Percentiles rank a stretch among this genome's conserved stretches.
These are phyloP conservation scores for Kondoa subrosea DNA, from an alignment of 768 basidiomycete species.

Conservation along the genomic window DNA sequence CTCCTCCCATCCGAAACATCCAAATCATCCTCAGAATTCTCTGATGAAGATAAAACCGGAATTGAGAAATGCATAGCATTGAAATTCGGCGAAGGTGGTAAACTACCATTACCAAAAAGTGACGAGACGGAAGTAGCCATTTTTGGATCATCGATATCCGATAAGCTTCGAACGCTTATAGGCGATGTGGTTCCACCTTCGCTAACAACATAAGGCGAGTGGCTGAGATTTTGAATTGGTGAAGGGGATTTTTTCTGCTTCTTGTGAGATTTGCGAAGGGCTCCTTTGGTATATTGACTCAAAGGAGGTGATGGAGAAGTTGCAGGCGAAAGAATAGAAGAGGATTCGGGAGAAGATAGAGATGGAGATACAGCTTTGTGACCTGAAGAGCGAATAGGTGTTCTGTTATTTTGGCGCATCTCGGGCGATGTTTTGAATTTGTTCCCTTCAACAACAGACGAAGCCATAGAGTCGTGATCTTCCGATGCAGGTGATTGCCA, in stretches of 20 bases:
- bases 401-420: background rate
- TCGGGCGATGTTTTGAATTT: background rate
- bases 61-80: too few relatives aligned
- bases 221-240: background rate
- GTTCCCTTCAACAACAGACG: background rate
- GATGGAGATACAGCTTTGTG: background rate
- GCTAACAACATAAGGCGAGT: background rate
- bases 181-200: background rate
- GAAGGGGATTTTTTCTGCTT: background rate
- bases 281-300: background rate
- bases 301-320: background rate
- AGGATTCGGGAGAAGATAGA: background rate
- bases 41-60: background rate
- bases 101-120: background rate
- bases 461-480: background rate
- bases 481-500: background rate
- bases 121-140: background rate
- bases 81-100: background rate
- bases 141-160: background rate
- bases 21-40: background rate
- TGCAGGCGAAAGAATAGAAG: background rate
- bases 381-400: background rate
- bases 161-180: background rate
- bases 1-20: background rate
- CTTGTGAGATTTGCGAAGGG: background rate